Conservation (phyloP, 2,329 filamentous ascomycete genomes). For the Pseudogymnoascus sp. region DNA sequence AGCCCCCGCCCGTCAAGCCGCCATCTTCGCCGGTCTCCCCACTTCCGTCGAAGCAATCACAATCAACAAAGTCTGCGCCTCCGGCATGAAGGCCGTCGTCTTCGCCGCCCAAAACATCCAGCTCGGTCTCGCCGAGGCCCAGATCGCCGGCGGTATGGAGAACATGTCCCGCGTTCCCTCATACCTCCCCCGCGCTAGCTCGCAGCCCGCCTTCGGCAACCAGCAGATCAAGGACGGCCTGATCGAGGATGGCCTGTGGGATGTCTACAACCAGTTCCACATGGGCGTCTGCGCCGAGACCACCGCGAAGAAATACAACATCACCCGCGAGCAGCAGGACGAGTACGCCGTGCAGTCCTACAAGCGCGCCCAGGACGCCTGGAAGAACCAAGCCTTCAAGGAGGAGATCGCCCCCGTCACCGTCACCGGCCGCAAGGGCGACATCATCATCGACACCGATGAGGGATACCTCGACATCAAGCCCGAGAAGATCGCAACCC, state of each 20-base stretch:
- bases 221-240: constrained; percentile 83
- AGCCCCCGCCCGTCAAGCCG: constrained; percentile 82
- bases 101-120: constrained; percentile 93
- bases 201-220: constrained; percentile 78
- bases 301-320: constrained; percentile 77
- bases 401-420: constrained; percentile 89
- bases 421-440: constrained; percentile 75
- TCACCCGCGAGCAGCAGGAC: constrained; percentile 82
- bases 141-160: constrained; percentile 94
- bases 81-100: constrained; percentile 83
- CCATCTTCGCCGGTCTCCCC: constrained; percentile 78
- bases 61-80: constrained; percentile 97
- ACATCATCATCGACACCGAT: constrained; percentile 69
- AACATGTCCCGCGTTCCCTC: constrained; percentile 94
- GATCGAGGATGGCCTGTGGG: constrained; percentile 89
- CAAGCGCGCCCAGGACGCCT: constrained; percentile 80
- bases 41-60: constrained; percentile 79
- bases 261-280: constrained; percentile 93
- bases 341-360: constrained; percentile 85
- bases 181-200: constrained; percentile 75
- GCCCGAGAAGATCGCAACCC: constrained; percentile 71
- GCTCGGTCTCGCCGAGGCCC: constrained; percentile 77
- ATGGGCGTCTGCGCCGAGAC: constrained; percentile 97
- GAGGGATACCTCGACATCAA: constrained; percentile 87
- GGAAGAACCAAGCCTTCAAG: constrained; percentile 71